These are phyloP conservation scores for Xylariaceae sp. DNA, from an alignment of 2,329 filamentous ascomycete genomes.

Conservation along the genomic window DNA sequence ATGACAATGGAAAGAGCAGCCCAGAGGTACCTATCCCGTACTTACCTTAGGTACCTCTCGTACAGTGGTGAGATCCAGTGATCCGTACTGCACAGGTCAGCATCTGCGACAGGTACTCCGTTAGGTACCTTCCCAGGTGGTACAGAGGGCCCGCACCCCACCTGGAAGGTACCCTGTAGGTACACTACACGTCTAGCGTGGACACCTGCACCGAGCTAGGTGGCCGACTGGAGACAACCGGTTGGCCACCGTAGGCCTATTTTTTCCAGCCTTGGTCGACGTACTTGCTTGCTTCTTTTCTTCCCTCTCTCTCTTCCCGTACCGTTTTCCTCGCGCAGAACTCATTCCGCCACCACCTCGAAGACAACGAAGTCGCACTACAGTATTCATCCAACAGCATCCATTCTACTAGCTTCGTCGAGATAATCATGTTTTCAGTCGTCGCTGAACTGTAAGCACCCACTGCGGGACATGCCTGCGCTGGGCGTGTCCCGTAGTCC, in stretches of 20 bases:
- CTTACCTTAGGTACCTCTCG: constrained; percentile 1
- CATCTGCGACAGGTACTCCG: not conserved
- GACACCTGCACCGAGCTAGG: constrained; percentile 3
- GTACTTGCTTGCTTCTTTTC: constrained; percentile 4
- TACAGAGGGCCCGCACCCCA: not conserved
- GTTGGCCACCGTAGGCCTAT: constrained; percentile 22
- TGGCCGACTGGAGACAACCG: constrained; percentile 10
- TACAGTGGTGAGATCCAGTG: no score
- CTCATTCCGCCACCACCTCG: constrained; percentile 33
- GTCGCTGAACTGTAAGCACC: constrained; percentile 88
- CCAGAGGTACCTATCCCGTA: not conserved
- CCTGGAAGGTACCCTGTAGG: not conserved
- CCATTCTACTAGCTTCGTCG: constrained; percentile 58
- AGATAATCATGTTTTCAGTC: constrained; percentile 64
- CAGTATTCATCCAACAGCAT: constrained; percentile 30
- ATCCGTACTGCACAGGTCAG: not conserved
- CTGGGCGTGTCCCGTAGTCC: constrained; percentile 67
- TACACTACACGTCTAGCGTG: not conserved
- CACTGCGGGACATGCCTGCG: constrained; percentile 64
- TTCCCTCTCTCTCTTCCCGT: constrained; percentile 28
- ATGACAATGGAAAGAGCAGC: not conserved
- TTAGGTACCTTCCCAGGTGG: not conserved
- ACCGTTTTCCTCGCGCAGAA: constrained; percentile 33
- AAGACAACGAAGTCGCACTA: constrained; percentile 65
- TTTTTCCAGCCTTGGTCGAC: constrained; percentile 26